Base-by-base conservation (phyloP, 2,329 filamentous ascomycete genomes). In the Nothophoma quercina region DNA sequence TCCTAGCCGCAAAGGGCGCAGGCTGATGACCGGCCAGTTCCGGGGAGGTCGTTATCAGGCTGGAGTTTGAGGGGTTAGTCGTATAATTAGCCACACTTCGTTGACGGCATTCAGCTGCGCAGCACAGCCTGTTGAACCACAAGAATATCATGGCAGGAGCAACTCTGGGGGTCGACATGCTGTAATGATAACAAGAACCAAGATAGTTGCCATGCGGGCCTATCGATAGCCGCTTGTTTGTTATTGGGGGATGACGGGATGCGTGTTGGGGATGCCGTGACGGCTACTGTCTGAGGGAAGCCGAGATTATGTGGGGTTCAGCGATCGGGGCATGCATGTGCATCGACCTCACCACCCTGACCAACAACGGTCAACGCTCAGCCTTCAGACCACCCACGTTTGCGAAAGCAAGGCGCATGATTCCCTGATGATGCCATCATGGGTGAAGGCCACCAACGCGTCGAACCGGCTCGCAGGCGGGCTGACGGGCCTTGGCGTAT, bases 311-410 rank as follows among this genome's bases (percentile, higher is more conserved):
- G 51, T 64, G 63, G 59, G 62, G 60, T 63, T 18, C 55, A 55
- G 60, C 58, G 51, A 55, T 50, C 45, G 51, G 52, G 58, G 38
- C 36, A 46, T 39, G 34, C 26, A 30, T 35, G 21, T 28, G 43
- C 55, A 53, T 46, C 50, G 42, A 36, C 16, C 34, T n/a, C 45
- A 46, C 26, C 25, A 42, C 36, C 25, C 41, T 29, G 32, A 48
- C 43, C 50, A 47, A 25, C 42, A 41, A 56, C 52, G 45, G 41
- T 46, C 44, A 34, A 40, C 38, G 44, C 59, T 58, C 63, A 62
- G 64, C 67, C 61, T 65, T 64, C 66, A 64, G 61, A 62, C 59
- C 58, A 63, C 63, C 67, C 71, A 73, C 69, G 68, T 70, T 70
- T 53, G 58, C 56, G 38, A 56, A 60, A 39, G 30, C 59, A 62